phyloP scores from a whole-genome alignment of 2,329 filamentous ascomycete species.

The Zasmidium cellare region DNA sequence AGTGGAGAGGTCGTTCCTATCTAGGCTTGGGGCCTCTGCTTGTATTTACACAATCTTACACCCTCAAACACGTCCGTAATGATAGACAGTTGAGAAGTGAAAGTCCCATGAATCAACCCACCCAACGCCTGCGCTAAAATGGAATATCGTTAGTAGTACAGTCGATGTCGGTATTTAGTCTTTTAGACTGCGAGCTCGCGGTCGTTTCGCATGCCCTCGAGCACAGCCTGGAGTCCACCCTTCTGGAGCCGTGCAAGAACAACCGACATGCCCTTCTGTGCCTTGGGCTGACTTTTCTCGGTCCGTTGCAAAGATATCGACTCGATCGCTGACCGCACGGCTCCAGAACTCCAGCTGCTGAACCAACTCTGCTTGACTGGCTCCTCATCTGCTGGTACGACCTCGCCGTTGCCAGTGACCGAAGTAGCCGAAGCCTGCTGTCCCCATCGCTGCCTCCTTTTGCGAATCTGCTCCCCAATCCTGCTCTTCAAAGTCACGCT shows the following conservation, averaged over 20 bases:
- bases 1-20: conserved; percentile 16
- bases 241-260: conserved; percentile 70
- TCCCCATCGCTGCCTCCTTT: conserved; percentile 47
- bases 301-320: conserved; percentile 75
- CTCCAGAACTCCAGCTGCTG: conserved; percentile 64
- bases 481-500: conserved; percentile 71
- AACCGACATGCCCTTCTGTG: conserved; percentile 78
- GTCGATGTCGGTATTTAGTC: neutral
- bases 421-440: conserved; percentile 40
- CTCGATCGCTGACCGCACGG: conserved; percentile 79
- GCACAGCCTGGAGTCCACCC: conserved; percentile 67
- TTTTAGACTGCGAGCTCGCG: conserved; percentile 30
- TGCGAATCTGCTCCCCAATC: conserved; percentile 67
- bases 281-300: conserved; percentile 75
- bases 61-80: conserved; percentile 6
- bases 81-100: conserved; percentile 2
- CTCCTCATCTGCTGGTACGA: conserved; percentile 40
- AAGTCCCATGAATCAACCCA: conserved; percentile 3
- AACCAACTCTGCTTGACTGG: conserved; percentile 57
- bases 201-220: conserved; percentile 69
- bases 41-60: conserved; percentile 7
- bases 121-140: conserved; percentile 17
- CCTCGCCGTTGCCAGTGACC: conserved; percentile 37
- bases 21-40: conserved; percentile 23
- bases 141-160: neutral